Base-by-base conservation (phyloP, 2,329 filamentous ascomycete species). In the Alternaria infectoria region DNA sequence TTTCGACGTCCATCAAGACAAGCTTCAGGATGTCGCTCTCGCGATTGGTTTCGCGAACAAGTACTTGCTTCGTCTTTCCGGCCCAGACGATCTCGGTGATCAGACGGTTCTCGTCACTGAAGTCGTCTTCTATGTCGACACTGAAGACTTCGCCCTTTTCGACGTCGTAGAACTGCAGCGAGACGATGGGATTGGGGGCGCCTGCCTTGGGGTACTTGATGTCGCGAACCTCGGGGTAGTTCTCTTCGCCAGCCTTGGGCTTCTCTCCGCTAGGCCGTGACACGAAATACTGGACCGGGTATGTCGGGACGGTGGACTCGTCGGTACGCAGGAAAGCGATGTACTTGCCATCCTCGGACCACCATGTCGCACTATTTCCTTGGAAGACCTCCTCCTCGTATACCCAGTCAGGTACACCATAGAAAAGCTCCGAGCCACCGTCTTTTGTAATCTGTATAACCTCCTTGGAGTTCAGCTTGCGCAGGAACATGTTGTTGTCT, bases 151-250 rank as follows among this genome's bases (percentile, higher is more conserved):
- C 90, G 2, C 87, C 87, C 73, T 90, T 91, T 10, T 85, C 85
- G 19, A 97, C 84, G 69, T 98, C 94, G 79, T 95, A 98, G 80
- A 98, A 97, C 58, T 92, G 87, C 30, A 99, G 82, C 64, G 93
- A 89, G 5, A 99, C 95, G 13, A 92, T 88, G 0, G 96, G 96
- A 78, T 99, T 99, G 50, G 95, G 93, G 3, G 94, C 90, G 4
- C 96, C 96, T 19, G 96, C 91, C 80, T 98, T 98, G 51, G 96
- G 96, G 74, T 99, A 99, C 80, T 99, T 99, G 87, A 99, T 96
- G 71, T 93, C 84, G 67, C 91, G 88, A 36, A 95, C 90, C 75
- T 98, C 94, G 0, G 96, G 96, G 76, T 99, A 99, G 56, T 88
- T 89, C 77, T 97, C 93, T 69, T 96, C 88, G 19, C 93, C 93